Evolutionary conservation across 2,329 filamentous ascomycete genomes (phyloP), one percentile per base, ranked within the genome.

Genomic region (Beauveria sp.): DNA sequence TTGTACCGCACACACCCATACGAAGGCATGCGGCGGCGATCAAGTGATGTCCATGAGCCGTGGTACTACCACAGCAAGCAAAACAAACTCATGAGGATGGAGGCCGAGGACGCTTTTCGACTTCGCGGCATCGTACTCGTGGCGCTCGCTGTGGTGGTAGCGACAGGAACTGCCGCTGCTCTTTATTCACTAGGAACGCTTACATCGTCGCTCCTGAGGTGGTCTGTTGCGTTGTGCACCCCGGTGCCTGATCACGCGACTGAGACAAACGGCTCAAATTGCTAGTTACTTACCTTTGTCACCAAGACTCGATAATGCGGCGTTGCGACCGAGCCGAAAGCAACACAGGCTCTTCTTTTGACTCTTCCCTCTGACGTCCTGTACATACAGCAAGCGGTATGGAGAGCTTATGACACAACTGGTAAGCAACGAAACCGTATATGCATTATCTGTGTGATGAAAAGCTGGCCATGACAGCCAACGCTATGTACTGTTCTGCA

Each of bases 51-150:
- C 42, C 63, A 67, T 6, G 68, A 71, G 71, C 20, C 58, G 8
- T 77, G 73, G 70, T 79, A 80, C 66, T 84, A 83, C 65, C 82
- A 83, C 71, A 79, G 76, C 65, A 81, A 83, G 70, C 82, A 85
- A 72, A 77, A 81, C 63, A 84, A 86, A 69, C 75, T 89, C 59
- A 79, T 87, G 68, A 81, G 75, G 69, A 76, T 86, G 77, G 84
- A 89, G 70, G 78, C 86, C 18, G 78, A 77, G 3, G 85, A 89
- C 68, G 87, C 87, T 3, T 85, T 89, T 65, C 80, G 82, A 69
- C 76, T 88, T 70, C 79, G 84, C 26, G 74, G 76, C 12, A 75
- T 74, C 22, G 79, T 89, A n/a, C 73, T 88, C 26, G 69, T 80
- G 4, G 75, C 72, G 2, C 69, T 89, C 67, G 75, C 74, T 9